Evolutionary conservation across 129 eudicot genomes (phyloP), one percentile per base, ranked within the genome.

Genomic region (Ambrosia trifida): DNA sequence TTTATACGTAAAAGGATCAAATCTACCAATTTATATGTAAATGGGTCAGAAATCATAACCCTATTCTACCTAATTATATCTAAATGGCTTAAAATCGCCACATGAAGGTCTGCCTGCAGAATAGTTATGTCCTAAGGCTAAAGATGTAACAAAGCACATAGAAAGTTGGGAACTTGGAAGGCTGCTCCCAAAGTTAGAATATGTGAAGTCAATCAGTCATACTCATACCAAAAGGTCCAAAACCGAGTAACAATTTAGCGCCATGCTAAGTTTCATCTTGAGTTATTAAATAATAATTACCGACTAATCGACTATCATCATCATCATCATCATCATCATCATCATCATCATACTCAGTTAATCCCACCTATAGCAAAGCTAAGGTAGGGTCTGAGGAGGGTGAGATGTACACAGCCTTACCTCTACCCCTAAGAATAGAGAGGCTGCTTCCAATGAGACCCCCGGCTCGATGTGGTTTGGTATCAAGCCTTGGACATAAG

Each of bases 191-290:
- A 38, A 40, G 45, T 60, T 31, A 0, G 63, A n/a, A 60, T n/a
- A 60, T 60, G 20, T 36, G 47, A 63, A 36, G 28, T 61, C 12
- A n/a, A n/a, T n/a, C n/a, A n/a, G n/a, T n/a, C n/a, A n/a, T n/a
- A n/a, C n/a, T n/a, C n/a, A 7, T 20, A 16, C 31, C 69, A 64
- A 24, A 1, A 24, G 28, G 28, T 24, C 28, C 28, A 24, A 41
- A 38, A 64, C 19, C 17, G 20, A 64, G 50, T 11, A 64, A 17
- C 52, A 8, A 32, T 59, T 36, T 64, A 16, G 3, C n/a, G 28
- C 7, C 40, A 0, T 28, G 36, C 54, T 49, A 16, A 10, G n/a
- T 38, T 63, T 17, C 30, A 24, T 38, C 50, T 63, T 38, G 35
- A 16, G 31, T 28, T 38, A 35, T 36, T 63, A 28, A 10, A 63